Evolutionary conservation across 139 green algal species (phyloP).

Genomic region (Volvox reticuliferus): DNA sequence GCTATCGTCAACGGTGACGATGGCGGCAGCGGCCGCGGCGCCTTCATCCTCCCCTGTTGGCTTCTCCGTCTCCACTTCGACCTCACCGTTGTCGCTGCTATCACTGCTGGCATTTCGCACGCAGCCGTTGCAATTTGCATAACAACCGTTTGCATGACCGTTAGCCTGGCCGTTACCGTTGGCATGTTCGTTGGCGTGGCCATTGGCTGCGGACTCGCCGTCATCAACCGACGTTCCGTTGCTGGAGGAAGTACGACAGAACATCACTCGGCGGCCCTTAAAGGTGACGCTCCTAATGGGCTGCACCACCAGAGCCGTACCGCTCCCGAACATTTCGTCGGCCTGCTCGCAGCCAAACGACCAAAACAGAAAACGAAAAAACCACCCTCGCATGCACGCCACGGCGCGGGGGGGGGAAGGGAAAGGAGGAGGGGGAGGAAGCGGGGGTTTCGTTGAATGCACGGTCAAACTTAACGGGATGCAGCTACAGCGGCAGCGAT

Average conservation of each 20-base stretch:
- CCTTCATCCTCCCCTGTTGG: background rate
- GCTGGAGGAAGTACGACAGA: background rate
- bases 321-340: constrained; percentile 89
- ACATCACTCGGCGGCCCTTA: constrained; percentile 56
- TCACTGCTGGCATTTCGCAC: background rate
- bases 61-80: background rate
- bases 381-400: background rate
- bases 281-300: constrained; percentile 92
- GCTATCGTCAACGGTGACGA: background rate
- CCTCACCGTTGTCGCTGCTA: background rate
- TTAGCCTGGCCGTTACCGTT: background rate
- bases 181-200: background rate
- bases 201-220: background rate
- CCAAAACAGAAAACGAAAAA: background rate
- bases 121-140: background rate
- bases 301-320: constrained; percentile 95
- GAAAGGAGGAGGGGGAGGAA: too few species aligned
- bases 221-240: background rate
- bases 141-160: background rate
- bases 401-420: too few species aligned
- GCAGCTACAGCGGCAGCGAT: too few species aligned
- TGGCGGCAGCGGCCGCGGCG: background rate
- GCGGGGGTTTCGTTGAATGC: too few species aligned
- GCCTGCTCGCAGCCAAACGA: constrained; percentile 34
- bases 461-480: too few species aligned